These are phyloP conservation scores for Rhodotorula kratochvilovae DNA, from an alignment of 768 basidiomycete genomes.

Conservation along the genomic window DNA sequence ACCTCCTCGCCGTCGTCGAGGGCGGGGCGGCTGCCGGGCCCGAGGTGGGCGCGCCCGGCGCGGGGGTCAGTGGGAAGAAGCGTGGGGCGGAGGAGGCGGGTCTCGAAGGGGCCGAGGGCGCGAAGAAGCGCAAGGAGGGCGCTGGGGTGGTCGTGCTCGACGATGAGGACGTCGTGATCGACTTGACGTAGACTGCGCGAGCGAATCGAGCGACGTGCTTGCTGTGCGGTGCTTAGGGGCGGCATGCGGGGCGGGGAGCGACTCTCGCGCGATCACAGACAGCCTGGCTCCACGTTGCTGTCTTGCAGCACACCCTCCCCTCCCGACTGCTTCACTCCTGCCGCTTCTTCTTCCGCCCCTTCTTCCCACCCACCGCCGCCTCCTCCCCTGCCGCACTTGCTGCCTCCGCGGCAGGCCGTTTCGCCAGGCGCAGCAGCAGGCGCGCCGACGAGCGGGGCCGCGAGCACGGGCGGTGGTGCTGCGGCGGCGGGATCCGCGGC, in stretches of 20 bases:
- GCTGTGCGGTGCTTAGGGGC: too few relatives aligned
- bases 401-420: neutral
- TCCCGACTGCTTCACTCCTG: neutral
- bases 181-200: slow-evolving; percentile 2
- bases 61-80: slow-evolving; percentile 27
- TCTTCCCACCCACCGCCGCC: neutral
- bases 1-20: neutral
- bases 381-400: too few relatives aligned
- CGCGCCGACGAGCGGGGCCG: neutral
- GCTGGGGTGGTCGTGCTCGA: neutral
- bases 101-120: slow-evolving; percentile 30
- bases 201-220: too few relatives aligned
- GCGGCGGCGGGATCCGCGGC: neutral
- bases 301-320: too few relatives aligned
- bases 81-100: slow-evolving; percentile 39
- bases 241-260: too few relatives aligned
- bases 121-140: slow-evolving; percentile 2
- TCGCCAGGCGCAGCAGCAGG: neutral
- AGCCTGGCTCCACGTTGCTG: too few relatives aligned
- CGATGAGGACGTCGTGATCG: slow-evolving; percentile 15
- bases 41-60: neutral
- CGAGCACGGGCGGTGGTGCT: neutral
- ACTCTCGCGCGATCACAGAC: too few relatives aligned
- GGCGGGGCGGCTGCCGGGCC: neutral
- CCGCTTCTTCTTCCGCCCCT: neutral